Evolutionary conservation across 495 filamentous ascomycete genomes (phyloP), one percentile per base, ranked within the genome.

Genomic region (Penicillium turbatum): DNA sequence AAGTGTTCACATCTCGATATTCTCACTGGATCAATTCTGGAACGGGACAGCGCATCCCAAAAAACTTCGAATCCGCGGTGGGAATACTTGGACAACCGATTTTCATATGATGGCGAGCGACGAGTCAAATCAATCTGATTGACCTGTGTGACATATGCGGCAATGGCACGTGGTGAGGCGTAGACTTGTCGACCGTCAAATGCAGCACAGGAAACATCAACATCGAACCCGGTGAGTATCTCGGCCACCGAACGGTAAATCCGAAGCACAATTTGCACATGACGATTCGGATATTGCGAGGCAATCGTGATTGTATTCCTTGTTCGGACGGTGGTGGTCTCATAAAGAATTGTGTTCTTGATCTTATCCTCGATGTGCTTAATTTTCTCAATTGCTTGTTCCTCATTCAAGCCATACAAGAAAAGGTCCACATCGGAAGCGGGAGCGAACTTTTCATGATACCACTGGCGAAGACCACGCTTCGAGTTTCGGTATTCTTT

Each of bases 371-470:
- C 89, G 59, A 95, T 91, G 46, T 86, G 72, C 58, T 85, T 83
- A 65, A 95, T 91, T 74, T 92, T 92, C 58, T 89, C 82, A 35
- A 90, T 72, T 0, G 86, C 89, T 57, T 89, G 74, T 39, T 79
- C 68, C 55, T 91, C 86, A 24, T 77, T 82, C 57, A 95, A 72
- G 0, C 88, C 88, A 58, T 91, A 89, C 16, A 95, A 61, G 68
- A 92, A 95, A 15, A 95, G 74, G 66, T 95, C 89, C 24, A 95
- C 86, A 68, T 95, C 89, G 3, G 87, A 90, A 1, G 88, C 87
- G 0, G 88, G 89, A 6, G 85, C 84, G 60, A 92, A 82, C 50
- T 83, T 78, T 56, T 92, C 82, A 57, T 95, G 81, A 57, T 92
- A 95, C 64, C 86, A 92, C 36, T 87, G 72, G 34, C 88, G 83